Evolutionary conservation across 192 early-diverging fungal genomes (phyloP), one percentile per base, ranked within the genome.

Genomic region (Podila horticola): DNA sequence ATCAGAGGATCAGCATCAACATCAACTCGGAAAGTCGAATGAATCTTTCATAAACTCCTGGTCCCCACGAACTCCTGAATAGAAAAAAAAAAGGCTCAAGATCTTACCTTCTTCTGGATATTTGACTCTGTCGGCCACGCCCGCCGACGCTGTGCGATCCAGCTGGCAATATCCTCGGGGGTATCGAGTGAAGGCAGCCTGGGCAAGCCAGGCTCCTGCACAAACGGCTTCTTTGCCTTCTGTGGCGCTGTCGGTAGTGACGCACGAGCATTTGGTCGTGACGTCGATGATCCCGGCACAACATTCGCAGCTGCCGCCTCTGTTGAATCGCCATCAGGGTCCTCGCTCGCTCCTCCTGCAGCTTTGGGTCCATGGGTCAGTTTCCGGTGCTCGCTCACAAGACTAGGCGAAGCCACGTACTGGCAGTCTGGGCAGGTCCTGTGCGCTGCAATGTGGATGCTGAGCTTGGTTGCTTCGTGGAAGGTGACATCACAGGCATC

Each of bases 401-500:
- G 66, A 68, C 76, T 79, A 2, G 76, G 76, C 2, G 76, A 79
- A 2, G 76, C 76, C 38, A 51, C 33, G 31, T 67, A 79, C 24
- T 64, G 59, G 58, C 76, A 79, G 24, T 79, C 76, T 2, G 70
- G 66, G 41, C 76, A 79, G n/a, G 76, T 61, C 41, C 76, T 67
- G 34, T 79, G 76, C 7, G 69, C 70, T 0, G 76, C 64, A 30
- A 60, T 59, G 8, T 79, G 76, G 26, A 52, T 51, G 55, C 69
- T 62, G 38, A 79, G 69, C 28, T 79, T 79, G 36, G 41, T 45
- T 63, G 67, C 70, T 26, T 79, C 70, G 33, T 79, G 76, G 29
- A 79, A 79, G n/a, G 76, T 79, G 2, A 79, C 66, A 29, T 72
- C 76, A 20, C 76, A 79, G 20, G 76, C 70, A 36, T 79, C 70